These are phyloP conservation scores for Suillus plorans DNA, from an alignment of 768 basidiomycete species.

Conservation along the genomic window DNA sequence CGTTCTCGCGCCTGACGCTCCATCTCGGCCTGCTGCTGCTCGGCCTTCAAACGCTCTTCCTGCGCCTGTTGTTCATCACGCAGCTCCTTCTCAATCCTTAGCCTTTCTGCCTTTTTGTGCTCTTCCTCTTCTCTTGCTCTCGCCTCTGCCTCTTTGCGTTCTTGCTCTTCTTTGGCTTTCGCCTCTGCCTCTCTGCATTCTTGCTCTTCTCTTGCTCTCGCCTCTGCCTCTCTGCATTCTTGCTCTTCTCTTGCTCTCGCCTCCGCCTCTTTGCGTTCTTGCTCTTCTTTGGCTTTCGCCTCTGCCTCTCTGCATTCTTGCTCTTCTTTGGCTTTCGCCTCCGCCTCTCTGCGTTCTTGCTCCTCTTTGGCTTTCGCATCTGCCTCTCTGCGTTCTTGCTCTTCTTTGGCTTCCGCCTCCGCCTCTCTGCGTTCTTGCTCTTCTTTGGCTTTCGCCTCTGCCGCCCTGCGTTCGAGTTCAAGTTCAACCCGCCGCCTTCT, in stretches of 20 bases:
- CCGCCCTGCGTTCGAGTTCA: slow-evolving; percentile 12
- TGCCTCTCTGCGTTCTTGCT: slow-evolving; percentile 8
- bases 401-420: slow-evolving; percentile 15
- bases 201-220: slow-evolving; percentile 15
- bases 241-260: slow-evolving; percentile 22
- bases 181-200: slow-evolving; percentile 15
- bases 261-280: slow-evolving; percentile 18
- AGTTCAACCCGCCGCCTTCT: slow-evolving; percentile 17
- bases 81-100: slow-evolving; percentile 1
- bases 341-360: slow-evolving; percentile 15
- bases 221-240: slow-evolving; percentile 22
- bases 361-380: slow-evolving; percentile 29
- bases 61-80: not conserved
- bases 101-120: slow-evolving; percentile 1
- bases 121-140: slow-evolving; percentile 10
- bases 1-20: slow-evolving; percentile 8
- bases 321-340: slow-evolving; percentile 22
- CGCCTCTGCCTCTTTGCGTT: slow-evolving; percentile 24
- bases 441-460: slow-evolving; percentile 26
- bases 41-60: slow-evolving; percentile 12
- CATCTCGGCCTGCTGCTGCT: slow-evolving; percentile 6
- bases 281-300: slow-evolving; percentile 12
- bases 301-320: slow-evolving; percentile 14
- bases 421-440: slow-evolving; percentile 13
- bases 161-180: slow-evolving; percentile 10